Base-by-base conservation (phyloP, 2,329 filamentous ascomycete genomes). In the Penicillium sp. region DNA sequence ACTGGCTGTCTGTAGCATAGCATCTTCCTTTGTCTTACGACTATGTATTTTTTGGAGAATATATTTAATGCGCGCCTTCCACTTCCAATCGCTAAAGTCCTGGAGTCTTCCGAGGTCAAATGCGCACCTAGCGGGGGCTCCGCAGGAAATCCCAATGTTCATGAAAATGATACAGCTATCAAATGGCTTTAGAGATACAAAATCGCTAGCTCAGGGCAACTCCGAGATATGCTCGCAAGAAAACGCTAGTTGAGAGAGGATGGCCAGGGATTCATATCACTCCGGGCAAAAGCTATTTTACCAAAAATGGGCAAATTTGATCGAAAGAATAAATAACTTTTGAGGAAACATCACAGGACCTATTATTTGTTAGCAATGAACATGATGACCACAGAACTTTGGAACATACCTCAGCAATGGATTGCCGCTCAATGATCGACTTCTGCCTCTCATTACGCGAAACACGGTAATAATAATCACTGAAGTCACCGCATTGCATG, bases 401-500 rank as follows among this genome's bases (percentile, higher is more conserved):
- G 43, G 31, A 42, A 64, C 71, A 63, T 58, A 81, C 78, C 67
- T 80, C 78, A 53, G 77, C 75, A 63, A 82, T 81, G 9, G 76
- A 79, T 62, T 82, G 79, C 71, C 85, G 83, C 71, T 89, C 85
- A 71, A 99, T 97, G 49, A 89, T 84, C 59, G 90, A 96, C 72
- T 96, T 93, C 77, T 97, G 92, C 65, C 84, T 85, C 64, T 89
- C 86, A 69, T 96, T 89, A 48, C 94, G 82, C 58, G 84, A 88
- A 10, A 99, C 90, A 4, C 92, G 86, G 76, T 90, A 97, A 72
- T 97, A 99, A 61, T 88, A 86, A 74, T 97, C 94, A 60, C 89
- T 90, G 70, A 96, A 97, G 63, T 99, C 93, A 22, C 86, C 88
- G 72, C 92, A 96, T 63, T 92, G 87, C 94, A 99, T 99, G 68